Base-by-base conservation (phyloP, 2,329 filamentous ascomycete species). In the Monosporascus sp. region DNA sequence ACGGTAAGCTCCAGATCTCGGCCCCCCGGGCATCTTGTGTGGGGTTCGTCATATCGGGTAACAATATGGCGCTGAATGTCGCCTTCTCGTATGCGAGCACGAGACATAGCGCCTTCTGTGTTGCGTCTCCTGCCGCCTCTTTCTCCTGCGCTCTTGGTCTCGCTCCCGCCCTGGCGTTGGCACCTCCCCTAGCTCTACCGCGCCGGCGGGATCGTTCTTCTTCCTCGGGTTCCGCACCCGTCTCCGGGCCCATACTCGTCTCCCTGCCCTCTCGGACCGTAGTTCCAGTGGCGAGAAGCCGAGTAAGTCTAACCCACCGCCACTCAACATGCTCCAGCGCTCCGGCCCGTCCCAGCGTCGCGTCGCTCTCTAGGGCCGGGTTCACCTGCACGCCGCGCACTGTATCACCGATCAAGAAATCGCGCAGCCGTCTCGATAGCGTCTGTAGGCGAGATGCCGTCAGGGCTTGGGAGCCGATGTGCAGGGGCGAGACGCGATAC, bases 371-470 rank as follows among this genome's bases (percentile, higher is more conserved):
- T 4, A 65, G 54, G 3, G 62, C 63, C 72, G 5, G 79, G 60
- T 0, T 75, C 75, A 85, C 74, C 57, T 83, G 79, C 18, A 84
- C 76, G 44, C 81, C 81, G 52, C 81, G 77, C n/a, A 84, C 78
- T 1, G 82, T 76, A 58, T 84, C 81, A 17, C 81, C 81, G 0
- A 82, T 79, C 0, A 84, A 72, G 1, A 72, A 72, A 48, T 84
- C 80, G 39, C 80, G 76, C 2, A 85, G 66, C 2, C 77, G 72
- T 7, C 72, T 72, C 1, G 77, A 74, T 0, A 83, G 69, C 0
- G 64, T 52, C 15, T 70, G 65, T 2, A 84, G 71, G 3, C 74
- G 72, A 0, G 62, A 43, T 0, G 65, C 47, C 0, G 68, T 69
- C 1, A 82, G 68, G 0, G 60, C 41, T 2, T 74, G 66, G 3